These are phyloP conservation scores for Colletotrichum lupini DNA, from an alignment of 2,329 filamentous ascomycete genomes.

Conservation along the genomic window DNA sequence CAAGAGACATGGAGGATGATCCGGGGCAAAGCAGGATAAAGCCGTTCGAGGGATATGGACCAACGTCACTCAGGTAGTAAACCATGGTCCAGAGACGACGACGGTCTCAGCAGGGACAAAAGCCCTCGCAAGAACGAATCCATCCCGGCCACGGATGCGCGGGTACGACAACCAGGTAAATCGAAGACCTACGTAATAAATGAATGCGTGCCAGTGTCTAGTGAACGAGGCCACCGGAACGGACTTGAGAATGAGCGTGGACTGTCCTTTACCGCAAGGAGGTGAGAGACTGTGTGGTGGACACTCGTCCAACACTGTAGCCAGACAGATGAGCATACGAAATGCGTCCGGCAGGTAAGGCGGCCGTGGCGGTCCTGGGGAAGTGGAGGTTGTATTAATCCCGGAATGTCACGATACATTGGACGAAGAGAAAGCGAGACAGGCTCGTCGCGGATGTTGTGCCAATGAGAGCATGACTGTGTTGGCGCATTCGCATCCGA, in stretches of 20 bases:
- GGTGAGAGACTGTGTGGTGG: constrained; percentile 7
- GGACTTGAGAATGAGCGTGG: constrained; percentile 16
- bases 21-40: constrained; percentile 19
- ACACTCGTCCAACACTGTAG: constrained; percentile 13
- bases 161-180: background rate
- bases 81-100: background rate
- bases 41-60: background rate
- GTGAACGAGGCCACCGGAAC: background rate
- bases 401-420: constrained; percentile 18
- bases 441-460: background rate
- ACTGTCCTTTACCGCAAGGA: constrained; percentile 11
- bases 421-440: constrained; percentile 3
- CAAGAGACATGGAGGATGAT: constrained; percentile 18
- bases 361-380: constrained; percentile 1
- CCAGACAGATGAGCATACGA: background rate
- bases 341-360: background rate
- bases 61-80: background rate
- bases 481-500: constrained; percentile 6
- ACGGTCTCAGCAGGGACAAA: background rate
- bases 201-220: constrained; percentile 20
- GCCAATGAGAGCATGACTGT: background rate
- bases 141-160: background rate
- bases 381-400: constrained; percentile 5
- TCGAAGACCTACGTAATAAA: background rate
- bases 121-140: background rate